These are phyloP conservation scores for Salisapilia sapeloensis DNA, from an alignment of 352 stramenopile genomes.

Conservation along the genomic window DNA sequence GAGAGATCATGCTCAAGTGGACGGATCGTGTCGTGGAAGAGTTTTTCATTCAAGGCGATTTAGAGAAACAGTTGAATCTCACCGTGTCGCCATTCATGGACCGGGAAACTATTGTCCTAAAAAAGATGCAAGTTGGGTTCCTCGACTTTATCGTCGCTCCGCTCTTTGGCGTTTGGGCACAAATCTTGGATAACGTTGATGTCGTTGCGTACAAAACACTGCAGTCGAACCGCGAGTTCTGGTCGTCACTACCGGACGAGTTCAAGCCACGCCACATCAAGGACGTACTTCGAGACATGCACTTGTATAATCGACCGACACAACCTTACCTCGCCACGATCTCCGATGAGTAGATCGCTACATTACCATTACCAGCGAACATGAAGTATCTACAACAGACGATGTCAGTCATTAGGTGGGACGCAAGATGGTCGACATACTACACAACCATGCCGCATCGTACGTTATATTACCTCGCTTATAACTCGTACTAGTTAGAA, in stretches of 20 bases:
- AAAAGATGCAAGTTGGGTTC: constrained; percentile 90
- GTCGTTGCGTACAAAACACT: constrained; percentile 41
- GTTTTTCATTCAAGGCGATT: constrained; percentile 92
- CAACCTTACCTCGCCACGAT: no score
- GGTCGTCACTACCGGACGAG: constrained; percentile 52
- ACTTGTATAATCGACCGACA: no score
- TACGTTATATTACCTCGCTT: no score
- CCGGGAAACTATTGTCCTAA: constrained; percentile 79
- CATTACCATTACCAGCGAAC: no score
- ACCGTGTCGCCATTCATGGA: constrained; percentile 89
- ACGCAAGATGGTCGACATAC: no score
- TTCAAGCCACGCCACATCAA: constrained; percentile 80
- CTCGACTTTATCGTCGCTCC: constrained; percentile 88
- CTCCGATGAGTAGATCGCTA: no score
- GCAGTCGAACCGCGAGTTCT: constrained; percentile 70
- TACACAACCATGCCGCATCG: no score
- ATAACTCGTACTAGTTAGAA: no score
- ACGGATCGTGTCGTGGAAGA: constrained; percentile 88
- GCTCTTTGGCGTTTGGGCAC: constrained; percentile 72
- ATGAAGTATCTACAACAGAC: no score
- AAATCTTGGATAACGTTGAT: constrained; percentile 65
- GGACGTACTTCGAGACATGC: constrained; percentile 42
- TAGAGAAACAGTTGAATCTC: constrained; percentile 84
- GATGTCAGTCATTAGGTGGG: no score
- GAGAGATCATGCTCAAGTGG: constrained; percentile 82